Base-by-base conservation (phyloP, 2,329 filamentous ascomycete species). In the Xylariaceae sp. region DNA sequence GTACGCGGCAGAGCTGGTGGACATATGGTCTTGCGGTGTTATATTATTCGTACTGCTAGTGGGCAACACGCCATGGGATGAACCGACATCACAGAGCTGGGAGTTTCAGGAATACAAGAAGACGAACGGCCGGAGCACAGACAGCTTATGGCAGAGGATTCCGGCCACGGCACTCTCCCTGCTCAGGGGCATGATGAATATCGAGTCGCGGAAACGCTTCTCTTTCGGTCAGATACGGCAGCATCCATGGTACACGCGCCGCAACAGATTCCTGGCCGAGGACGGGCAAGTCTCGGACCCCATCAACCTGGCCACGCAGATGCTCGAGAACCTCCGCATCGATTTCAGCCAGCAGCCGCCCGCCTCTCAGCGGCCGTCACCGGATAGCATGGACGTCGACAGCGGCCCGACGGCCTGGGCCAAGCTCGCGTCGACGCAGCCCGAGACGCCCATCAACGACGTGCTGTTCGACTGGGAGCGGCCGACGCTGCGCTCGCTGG, bases 51-150 rank as follows among this genome's bases (percentile, higher is more conserved):
- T 96, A 22, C 67, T 98, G 4, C 67, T 98, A 3, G 88, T 94
- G 1, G 92, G 92, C 8, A 98, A 98, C 55, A 98, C 92, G 2
- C 92, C 92, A 0, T 98, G 92, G 92, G 92, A 96, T 52, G 85
- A 92, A 54, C 92, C 92, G 0, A 90, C 88, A 3, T 65, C 74
- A 22, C 72, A 77, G 37, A 95, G 87, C 56, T 94, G 85, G 67
- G 92, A 98, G 60, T 98, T 84, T 48, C 76, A 83, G 49, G 88
- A 95, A 58, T 98, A 94, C 55, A 68, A 84, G 25, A 75, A 77
- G 38, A 86, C 78, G 2, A 80, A 81, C 33, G 86, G 88, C n/a
- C 77, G 80, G 43, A 90, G 85, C 44, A 75, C 75, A 2, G 92
- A 98, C 55, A 80, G 85, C 35, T 67, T 96, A 2, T 98, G 92